Conservation (phyloP, 257 asterid genomes). For the Solanum tarapatanum region DNA sequence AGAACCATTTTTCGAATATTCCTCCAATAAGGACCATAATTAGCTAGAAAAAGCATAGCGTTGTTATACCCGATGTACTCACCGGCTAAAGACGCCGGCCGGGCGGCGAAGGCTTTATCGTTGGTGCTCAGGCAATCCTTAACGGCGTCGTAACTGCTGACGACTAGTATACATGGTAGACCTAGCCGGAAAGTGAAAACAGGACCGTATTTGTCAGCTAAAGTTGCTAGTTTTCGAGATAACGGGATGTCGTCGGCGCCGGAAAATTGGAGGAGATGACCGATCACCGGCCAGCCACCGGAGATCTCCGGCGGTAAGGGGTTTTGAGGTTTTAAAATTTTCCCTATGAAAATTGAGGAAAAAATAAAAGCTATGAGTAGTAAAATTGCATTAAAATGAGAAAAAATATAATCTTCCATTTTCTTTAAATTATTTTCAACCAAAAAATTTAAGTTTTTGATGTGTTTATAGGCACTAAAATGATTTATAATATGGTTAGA, state of each 20-base stretch:
- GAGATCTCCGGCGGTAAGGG: not conserved
- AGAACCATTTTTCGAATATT: not conserved
- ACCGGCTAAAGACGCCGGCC: constrained; percentile 2
- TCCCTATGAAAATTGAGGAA: not conserved
- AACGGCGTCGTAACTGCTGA: constrained; percentile 3
- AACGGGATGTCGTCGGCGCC: not conserved
- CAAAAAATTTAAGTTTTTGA: not conserved
- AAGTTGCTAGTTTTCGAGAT: not conserved
- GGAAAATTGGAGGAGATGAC: constrained; percentile 4
- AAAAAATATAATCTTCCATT: not conserved
- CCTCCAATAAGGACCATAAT: constrained; percentile 12
- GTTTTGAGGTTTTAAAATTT: not conserved
- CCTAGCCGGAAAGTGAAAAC: constrained; percentile 16
- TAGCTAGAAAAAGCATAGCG: constrained; percentile 9
- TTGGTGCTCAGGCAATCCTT: constrained; percentile 5
- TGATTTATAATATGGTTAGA: not conserved
- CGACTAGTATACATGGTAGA: not conserved
- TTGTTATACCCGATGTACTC: constrained; percentile 1
- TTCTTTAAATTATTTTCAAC: not conserved
- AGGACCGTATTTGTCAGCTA: constrained; percentile 13
- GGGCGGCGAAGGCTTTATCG: not conserved
- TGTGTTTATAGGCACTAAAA: not conserved
- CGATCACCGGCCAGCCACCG: constrained; percentile 14
- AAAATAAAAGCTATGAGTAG: not conserved
- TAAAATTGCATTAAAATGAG: not conserved